phyloP scores from a whole-genome alignment of 768 basidiomycete genomes.

The Suillus fuscotomentosus region DNA sequence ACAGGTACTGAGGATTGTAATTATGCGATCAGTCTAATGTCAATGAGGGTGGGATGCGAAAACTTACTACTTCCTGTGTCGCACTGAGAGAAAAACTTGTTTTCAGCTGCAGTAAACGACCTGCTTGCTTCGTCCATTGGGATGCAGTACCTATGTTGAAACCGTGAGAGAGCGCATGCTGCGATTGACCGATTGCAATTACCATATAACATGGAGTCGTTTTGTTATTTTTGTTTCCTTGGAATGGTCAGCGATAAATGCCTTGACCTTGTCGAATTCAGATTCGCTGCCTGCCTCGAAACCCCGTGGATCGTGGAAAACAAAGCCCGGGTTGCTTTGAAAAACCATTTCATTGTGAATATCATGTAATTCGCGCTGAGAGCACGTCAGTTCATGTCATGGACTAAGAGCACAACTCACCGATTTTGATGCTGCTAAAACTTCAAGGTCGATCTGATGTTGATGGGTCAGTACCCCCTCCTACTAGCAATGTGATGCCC shows the following conservation, averaged over 20 bases:
- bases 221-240: conserved; percentile 9
- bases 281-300: background rate
- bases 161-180: background rate
- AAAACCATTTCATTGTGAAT: background rate
- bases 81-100: conserved; percentile 14
- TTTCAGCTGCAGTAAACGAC: conserved; percentile 27
- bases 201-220: conserved; percentile 42
- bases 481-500: background rate
- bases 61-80: conserved; percentile 10
- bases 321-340: background rate
- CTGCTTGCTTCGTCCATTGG: conserved; percentile 23
- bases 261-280: background rate
- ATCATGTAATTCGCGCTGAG: conserved; percentile 15
- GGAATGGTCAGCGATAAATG: background rate
- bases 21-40: background rate
- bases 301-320: background rate
- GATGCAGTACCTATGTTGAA: conserved; percentile 38
- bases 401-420: background rate
- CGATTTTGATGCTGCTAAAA: background rate
- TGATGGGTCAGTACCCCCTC: background rate
- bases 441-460: conserved; percentile 2
- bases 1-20: conserved; percentile 32
- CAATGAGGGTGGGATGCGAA: background rate
- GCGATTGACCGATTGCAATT: background rate
- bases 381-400: background rate